Evolutionary conservation across 2,329 filamentous ascomycete species (phyloP), one percentile per base, ranked within the genome.

Genomic region (Westerdykella aurantiaca): DNA sequence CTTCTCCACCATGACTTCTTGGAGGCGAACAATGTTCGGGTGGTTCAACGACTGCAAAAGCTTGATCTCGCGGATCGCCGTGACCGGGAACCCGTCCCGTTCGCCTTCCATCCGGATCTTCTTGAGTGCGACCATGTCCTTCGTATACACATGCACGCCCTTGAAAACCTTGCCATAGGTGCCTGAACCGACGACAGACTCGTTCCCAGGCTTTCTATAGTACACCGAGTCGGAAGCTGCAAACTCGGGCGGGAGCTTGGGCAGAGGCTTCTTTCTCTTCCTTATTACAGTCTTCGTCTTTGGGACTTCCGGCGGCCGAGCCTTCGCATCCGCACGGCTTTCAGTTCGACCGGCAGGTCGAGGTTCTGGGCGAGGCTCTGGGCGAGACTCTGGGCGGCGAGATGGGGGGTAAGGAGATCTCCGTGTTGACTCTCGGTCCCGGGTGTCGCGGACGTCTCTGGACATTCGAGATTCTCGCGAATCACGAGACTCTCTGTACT

Each of bases 161-260:
- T 95, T 95, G 74, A 94, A 95, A 4, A 95, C 89, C 66, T 95
- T 95, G 41, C 88, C 93, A 58, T 96, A 97, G 0, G 91, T 97
- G 10, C 91, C 91, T 35, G 91, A 95, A 13, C 91, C 91, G 16
- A 97, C 85, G 0, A 97, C 91, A 0, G 91, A 97, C 64, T 95
- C 91, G 56, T 97, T 95, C n/a, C 91, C 91, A 1, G 90, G 90
- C 63, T 96, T 97, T 51, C 91, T 79, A 70, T 85, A 95, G 68
- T 94, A 97, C 3, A 97, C 89, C 0, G 90, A 96, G 37, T 91
- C 85, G 0, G 90, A 95, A 5, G 76, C 73, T 10, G 82, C 80
- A 56, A 91, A 80, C 25, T 95, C 87, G 18, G 81, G 71, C 0
- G 83, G 71, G 1, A 97, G 71, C 5, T 74, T 78, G 2, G 88